Conservation (phyloP, 441 rosid genomes). For the Gossypium davidsonii region DNA sequence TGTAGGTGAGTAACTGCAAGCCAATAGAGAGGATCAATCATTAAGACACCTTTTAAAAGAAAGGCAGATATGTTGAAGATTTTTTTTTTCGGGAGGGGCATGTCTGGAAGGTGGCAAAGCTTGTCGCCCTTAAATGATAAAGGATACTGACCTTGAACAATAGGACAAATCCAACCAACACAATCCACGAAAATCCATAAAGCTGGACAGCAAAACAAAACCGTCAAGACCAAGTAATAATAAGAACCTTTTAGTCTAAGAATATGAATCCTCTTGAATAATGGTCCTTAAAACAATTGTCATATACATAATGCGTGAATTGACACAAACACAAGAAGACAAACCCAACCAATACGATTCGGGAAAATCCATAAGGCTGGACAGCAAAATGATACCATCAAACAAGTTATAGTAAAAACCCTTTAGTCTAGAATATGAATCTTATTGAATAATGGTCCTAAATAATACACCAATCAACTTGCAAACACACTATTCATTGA, state of each 20-base stretch:
- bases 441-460: background rate
- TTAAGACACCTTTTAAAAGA: background rate
- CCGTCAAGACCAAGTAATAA: slow-evolving; percentile 15
- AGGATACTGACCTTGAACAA: slow-evolving; percentile 62
- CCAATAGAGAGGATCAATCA: slow-evolving; percentile 8
- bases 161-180: slow-evolving; percentile 55
- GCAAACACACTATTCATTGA: background rate
- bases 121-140: background rate
- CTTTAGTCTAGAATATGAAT: background rate
- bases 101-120: background rate
- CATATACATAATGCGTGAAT: background rate
- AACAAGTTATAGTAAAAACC: background rate
- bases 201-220: slow-evolving; percentile 37
- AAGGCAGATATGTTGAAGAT: slow-evolving; percentile 2
- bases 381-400: slow-evolving; percentile 20
- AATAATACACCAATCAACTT: too few relatives aligned
- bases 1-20: slow-evolving; percentile 65
- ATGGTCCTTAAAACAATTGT: background rate
- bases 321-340: slow-evolving; percentile 36
- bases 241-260: background rate
- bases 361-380: slow-evolving; percentile 83
- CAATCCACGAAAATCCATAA: slow-evolving; percentile 87
- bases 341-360: slow-evolving; percentile 55
- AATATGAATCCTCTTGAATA: background rate
- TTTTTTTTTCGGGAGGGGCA: background rate